These are phyloP conservation scores for Aspergillus udagawae DNA, from an alignment of 2,329 filamentous ascomycete genomes.

Conservation along the genomic window DNA sequence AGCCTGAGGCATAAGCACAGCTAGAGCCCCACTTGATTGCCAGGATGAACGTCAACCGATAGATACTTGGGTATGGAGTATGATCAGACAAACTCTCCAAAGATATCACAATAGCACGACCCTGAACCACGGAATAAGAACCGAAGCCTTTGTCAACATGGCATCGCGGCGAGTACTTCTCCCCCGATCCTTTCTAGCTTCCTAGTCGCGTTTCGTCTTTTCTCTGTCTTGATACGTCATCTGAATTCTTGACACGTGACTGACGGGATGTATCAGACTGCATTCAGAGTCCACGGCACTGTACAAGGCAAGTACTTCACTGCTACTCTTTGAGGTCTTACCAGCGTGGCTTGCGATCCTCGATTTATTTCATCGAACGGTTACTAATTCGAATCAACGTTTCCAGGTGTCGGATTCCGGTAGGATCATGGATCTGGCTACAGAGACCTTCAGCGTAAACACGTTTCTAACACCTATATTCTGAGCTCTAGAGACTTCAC, in stretches of 20 bases:
- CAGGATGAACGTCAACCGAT: neutral
- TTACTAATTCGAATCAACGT: slow-evolving; percentile 1
- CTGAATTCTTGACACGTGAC: neutral
- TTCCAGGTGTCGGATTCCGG: slow-evolving; percentile 32
- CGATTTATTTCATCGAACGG: neutral
- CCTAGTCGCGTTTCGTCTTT: neutral
- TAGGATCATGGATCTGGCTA: slow-evolving; percentile 11
- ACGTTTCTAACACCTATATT: neutral
- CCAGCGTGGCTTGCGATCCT: neutral
- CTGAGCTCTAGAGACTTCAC: slow-evolving; percentile 36
- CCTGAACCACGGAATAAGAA: neutral
- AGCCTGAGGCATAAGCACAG: neutral
- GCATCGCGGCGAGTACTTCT: slow-evolving; percentile 16
- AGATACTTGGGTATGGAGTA: neutral
- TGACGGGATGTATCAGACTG: slow-evolving; percentile 24
- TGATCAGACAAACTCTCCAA: neutral
- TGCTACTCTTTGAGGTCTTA: neutral
- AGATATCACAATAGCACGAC: neutral
- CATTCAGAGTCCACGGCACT: slow-evolving; percentile 56
- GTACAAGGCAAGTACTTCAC: slow-evolving; percentile 59
- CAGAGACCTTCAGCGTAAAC: slow-evolving; percentile 3
- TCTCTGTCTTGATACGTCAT: slow-evolving; percentile 3
- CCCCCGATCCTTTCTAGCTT: neutral
- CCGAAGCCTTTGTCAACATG: slow-evolving; percentile 11
- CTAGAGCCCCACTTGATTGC: neutral